A percentile compares a stretch with the other conserved stretches of the same genome.
These are phyloP conservation scores for Daldinia grandis DNA, from an alignment of 495 filamentous ascomycete genomes.

Conservation along the genomic window DNA sequence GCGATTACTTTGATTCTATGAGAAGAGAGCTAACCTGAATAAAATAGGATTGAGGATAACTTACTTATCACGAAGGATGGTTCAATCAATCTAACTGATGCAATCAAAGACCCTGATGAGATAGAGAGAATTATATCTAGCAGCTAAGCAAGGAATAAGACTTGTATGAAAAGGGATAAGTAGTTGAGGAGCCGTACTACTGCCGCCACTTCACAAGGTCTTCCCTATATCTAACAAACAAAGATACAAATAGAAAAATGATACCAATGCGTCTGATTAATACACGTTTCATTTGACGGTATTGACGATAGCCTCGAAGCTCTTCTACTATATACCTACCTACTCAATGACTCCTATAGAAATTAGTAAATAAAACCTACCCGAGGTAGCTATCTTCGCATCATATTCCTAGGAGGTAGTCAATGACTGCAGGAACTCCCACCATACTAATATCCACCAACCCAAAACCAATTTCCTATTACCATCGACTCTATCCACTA, in stretches of 20 bases:
- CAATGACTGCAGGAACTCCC: neutral
- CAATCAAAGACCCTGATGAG: slow-evolving; percentile 75
- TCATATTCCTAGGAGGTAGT: neutral
- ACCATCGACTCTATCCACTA: neutral
- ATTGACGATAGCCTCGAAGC: neutral
- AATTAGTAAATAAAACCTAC: neutral
- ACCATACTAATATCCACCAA: neutral
- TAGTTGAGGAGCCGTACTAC: neutral
- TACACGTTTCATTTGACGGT: neutral
- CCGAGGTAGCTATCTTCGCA: neutral
- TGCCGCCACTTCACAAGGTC: neutral
- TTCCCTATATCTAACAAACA: neutral
- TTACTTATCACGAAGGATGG: slow-evolving; percentile 81
- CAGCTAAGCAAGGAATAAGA: slow-evolving; percentile 27
- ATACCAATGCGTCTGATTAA: neutral
- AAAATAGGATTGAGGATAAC: slow-evolving; percentile 68
- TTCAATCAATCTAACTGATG: slow-evolving; percentile 80
- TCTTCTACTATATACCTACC: neutral
- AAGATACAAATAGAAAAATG: neutral
- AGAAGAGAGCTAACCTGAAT: neutral
- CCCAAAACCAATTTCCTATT: neutral
- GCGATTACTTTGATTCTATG: neutral
- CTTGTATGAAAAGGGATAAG: neutral
- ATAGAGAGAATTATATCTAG: slow-evolving; percentile 66
- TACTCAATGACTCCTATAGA: neutral